phyloP scores from a whole-genome alignment of 352 stramenopile species.

The Phytophthora cactorum region DNA sequence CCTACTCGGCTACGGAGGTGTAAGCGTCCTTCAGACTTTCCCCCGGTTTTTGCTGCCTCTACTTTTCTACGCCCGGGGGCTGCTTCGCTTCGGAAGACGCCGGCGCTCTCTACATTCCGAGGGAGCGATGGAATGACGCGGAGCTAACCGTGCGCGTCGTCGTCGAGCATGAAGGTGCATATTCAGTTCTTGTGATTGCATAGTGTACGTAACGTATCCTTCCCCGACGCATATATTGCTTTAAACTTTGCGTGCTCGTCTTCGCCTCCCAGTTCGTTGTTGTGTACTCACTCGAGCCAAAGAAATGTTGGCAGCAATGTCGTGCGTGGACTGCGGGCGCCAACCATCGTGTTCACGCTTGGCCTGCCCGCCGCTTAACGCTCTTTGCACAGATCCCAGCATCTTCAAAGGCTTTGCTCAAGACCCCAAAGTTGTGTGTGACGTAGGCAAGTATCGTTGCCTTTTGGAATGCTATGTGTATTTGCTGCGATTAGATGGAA shows the following conservation, averaged over 20 bases:
- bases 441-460: too few species aligned
- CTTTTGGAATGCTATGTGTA: constrained; percentile 25
- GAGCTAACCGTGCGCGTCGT: constrained; percentile 7
- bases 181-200: constrained; percentile 38
- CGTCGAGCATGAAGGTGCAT: constrained; percentile 31
- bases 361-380: constrained; percentile 14
- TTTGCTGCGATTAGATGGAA: constrained; percentile 33
- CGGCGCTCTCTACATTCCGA: constrained; percentile 1
- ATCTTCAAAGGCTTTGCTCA: constrained; percentile 12
- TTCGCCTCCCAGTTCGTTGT: background rate
- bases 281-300: background rate
- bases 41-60: constrained; percentile 16
- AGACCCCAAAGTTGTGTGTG: too few species aligned
- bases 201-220: constrained; percentile 44
- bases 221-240: constrained; percentile 30
- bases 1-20: constrained; percentile 77
- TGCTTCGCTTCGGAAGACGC: background rate
- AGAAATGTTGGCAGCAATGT: constrained; percentile 8
- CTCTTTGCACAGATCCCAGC: constrained; percentile 2
- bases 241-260: constrained; percentile 14
- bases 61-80: background rate
- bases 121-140: background rate
- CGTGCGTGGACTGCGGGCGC: background rate
- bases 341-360: constrained; percentile 6
- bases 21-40: constrained; percentile 26